Conservation (phyloP, 345 rosid genomes). For the Capsella bursapastoris region DNA sequence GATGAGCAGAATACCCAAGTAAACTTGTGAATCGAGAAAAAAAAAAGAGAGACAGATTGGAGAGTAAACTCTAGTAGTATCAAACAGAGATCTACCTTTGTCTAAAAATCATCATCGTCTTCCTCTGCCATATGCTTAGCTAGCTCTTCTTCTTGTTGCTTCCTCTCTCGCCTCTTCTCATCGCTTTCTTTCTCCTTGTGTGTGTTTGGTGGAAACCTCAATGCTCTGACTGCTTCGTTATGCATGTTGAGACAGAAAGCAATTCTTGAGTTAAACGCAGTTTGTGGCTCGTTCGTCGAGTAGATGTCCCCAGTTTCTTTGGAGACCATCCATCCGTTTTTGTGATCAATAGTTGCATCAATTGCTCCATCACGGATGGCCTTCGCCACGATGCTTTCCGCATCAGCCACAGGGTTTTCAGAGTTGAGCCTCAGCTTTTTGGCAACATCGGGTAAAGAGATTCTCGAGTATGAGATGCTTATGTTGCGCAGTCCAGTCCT, state of each 20-base stretch:
- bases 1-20: constrained; percentile 4
- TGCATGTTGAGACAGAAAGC: constrained; percentile 94
- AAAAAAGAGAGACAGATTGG: not conserved
- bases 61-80: not conserved
- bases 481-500: constrained; percentile 82
- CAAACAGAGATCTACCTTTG: not conserved
- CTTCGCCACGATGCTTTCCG: constrained; percentile 82
- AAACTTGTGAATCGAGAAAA: not conserved
- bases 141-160: constrained; percentile 89
- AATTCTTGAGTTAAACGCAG: constrained; percentile 83
- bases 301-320: constrained; percentile 91
- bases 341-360: constrained; percentile 77
- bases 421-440: constrained; percentile 70
- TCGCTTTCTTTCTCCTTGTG: constrained; percentile 93
- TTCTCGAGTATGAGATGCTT: constrained; percentile 76
- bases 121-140: constrained; percentile 92
- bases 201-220: constrained; percentile 77
- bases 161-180: constrained; percentile 88
- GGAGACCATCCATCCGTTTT: constrained; percentile 78
- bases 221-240: constrained; percentile 82
- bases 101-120: constrained; percentile 81
- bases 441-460: constrained; percentile 76
- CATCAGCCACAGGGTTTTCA: constrained; percentile 73
- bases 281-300: constrained; percentile 88
- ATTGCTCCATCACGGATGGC: constrained; percentile 89